A percentile compares a stretch with the other conserved stretches of the same genome.
Conservation (phyloP, 202 grass and related monocot species). For the Schoenoplectus tabernaemontani region DNA sequence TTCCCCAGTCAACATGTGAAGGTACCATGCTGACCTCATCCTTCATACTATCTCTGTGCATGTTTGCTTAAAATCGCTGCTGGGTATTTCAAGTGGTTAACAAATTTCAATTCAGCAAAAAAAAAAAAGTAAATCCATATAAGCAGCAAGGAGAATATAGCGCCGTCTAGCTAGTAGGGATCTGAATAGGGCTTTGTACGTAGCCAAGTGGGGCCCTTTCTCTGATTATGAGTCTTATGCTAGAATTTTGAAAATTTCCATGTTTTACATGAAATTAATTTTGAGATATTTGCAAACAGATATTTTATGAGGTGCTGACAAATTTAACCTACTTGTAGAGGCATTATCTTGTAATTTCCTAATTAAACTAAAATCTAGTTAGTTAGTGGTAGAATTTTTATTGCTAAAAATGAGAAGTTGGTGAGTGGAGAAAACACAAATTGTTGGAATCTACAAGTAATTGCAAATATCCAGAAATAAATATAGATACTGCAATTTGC, state of each 20-base stretch:
- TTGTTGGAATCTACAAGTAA: too few species aligned
- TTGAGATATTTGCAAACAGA: too few species aligned
- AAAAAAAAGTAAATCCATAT: background rate
- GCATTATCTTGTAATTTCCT: background rate
- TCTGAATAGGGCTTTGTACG: background rate
- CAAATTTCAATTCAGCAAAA: background rate
- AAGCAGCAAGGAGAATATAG: background rate
- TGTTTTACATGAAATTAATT: too few species aligned
- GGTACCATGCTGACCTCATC: slow-evolving; percentile 27
- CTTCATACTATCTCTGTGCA: background rate
- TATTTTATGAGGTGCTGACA: too few species aligned
- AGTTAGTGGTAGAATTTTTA: background rate
- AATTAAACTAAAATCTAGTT: background rate
- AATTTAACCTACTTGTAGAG: background rate
- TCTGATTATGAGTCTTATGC: too few species aligned
- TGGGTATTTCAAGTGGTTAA: background rate
- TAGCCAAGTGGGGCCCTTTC: too few species aligned
- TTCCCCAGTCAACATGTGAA: slow-evolving; percentile 97
- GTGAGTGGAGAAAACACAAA: too few species aligned
- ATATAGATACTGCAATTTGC: background rate
- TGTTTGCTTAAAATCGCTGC: background rate
- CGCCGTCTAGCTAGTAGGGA: background rate
- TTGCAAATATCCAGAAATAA: background rate
- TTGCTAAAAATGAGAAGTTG: background rate
- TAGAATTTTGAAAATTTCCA: too few species aligned